These are phyloP conservation scores for Dysphania ambrosioides DNA, from an alignment of 148 eudicot genomes.

Conservation along the genomic window DNA sequence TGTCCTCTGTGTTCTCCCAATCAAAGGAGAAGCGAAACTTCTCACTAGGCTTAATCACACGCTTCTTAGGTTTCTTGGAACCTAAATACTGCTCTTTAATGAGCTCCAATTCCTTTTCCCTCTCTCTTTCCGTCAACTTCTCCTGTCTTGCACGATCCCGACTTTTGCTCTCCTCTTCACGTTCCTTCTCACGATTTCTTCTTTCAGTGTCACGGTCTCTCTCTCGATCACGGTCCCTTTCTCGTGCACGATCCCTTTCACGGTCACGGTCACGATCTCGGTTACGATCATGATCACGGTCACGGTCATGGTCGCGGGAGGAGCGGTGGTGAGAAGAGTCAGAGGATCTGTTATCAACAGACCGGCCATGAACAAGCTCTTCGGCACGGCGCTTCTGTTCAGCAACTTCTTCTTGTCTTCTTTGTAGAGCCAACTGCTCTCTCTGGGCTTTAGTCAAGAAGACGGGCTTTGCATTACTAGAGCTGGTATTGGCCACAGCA, in stretches of 20 bases:
- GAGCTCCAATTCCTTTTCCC: slow-evolving; percentile 65
- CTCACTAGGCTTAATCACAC: slow-evolving; percentile 77
- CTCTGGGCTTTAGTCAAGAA: slow-evolving; percentile 51
- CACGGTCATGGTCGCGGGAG: slow-evolving; percentile 28
- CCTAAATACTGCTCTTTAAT: slow-evolving; percentile 85
- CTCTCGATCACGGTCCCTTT: slow-evolving; percentile 39
- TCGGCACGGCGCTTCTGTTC: slow-evolving; percentile 41
- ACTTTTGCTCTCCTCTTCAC: slow-evolving; percentile 63
- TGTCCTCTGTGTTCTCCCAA: slow-evolving; percentile 77
- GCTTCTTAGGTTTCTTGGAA: slow-evolving; percentile 70
- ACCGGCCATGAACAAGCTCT: slow-evolving; percentile 26
- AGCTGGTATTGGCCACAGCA: slow-evolving; percentile 16
- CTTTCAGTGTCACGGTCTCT: slow-evolving; percentile 54
- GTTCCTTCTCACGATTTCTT: slow-evolving; percentile 56
- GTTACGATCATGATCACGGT: slow-evolving; percentile 15
- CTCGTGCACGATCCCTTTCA: slow-evolving; percentile 38
- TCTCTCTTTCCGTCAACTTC: slow-evolving; percentile 66
- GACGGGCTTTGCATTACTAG: slow-evolving; percentile 39
- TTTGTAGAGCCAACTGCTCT: slow-evolving; percentile 47
- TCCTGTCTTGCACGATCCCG: slow-evolving; percentile 61
- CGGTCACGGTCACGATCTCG: slow-evolving; percentile 29
- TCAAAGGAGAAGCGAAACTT: slow-evolving; percentile 73
- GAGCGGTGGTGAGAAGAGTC: slow-evolving; percentile 36
- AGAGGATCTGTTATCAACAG: slow-evolving; percentile 21
- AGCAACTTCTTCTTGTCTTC: slow-evolving; percentile 36